These are phyloP conservation scores for Saraca asoca DNA, from an alignment of 331 rosid species.

Conservation along the genomic window DNA sequence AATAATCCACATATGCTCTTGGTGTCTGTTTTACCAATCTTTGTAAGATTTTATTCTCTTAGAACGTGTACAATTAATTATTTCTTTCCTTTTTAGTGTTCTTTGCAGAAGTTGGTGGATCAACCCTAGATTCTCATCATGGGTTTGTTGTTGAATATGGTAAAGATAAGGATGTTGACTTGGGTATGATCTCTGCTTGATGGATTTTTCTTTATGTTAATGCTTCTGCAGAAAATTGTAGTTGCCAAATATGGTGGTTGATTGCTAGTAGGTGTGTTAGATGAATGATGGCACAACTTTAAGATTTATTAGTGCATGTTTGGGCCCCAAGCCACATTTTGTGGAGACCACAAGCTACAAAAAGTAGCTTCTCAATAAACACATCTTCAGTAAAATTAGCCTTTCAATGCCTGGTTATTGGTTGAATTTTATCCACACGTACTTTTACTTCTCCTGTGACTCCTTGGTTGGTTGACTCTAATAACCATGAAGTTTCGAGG, in stretches of 20 bases:
- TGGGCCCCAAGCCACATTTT: no score
- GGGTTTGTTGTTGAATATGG: slow-evolving; percentile 65
- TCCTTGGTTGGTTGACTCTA: no score
- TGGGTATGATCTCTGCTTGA: slow-evolving; percentile 46
- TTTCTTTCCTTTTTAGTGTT: slow-evolving; percentile 43
- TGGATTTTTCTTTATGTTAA: slow-evolving; percentile 12
- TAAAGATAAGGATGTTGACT: slow-evolving; percentile 57
- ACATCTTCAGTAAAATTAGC: no score
- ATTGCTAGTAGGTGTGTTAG: not conserved
- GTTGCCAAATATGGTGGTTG: not conserved
- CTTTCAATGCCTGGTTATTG: no score
- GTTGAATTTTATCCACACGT: no score
- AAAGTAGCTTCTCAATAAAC: no score
- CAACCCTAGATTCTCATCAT: slow-evolving; percentile 60
- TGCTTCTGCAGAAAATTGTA: not conserved
- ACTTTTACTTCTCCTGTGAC: no score
- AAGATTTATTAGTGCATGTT: not conserved
- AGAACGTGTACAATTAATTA: slow-evolving; percentile 12
- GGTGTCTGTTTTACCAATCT: slow-evolving; percentile 8
- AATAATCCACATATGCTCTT: slow-evolving; percentile 14
- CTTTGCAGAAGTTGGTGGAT: slow-evolving; percentile 56
- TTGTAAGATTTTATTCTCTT: not conserved
- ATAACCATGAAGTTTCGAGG: no score
- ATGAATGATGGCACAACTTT: not conserved
- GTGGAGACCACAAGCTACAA: no score